Evolutionary conservation across 2,329 filamentous ascomycete genomes (phyloP).

Genomic region (Tolypocladium endophyticum): DNA sequence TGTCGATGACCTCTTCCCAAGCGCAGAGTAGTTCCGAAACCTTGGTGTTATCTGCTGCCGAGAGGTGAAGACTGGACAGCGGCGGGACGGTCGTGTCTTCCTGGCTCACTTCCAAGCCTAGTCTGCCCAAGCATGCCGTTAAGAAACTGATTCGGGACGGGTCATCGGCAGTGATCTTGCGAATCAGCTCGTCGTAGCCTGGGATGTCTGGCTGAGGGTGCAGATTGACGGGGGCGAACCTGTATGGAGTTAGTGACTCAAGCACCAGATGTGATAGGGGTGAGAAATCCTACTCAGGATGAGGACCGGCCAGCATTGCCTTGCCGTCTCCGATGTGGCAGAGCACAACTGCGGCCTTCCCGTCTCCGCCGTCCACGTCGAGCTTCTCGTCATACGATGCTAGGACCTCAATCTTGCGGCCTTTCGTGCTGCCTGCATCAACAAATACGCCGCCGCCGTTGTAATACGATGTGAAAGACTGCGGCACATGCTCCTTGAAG

Average conservation of each 20-base stretch:
- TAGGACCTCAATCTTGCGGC: slow-evolving; percentile 64
- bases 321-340: slow-evolving; percentile 73
- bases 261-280: not conserved
- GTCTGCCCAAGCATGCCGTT: slow-evolving; percentile 65
- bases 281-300: slow-evolving; percentile 63
- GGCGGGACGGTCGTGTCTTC: slow-evolving; percentile 62
- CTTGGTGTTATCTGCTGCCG: slow-evolving; percentile 52
- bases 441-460: slow-evolving; percentile 95
- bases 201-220: slow-evolving; percentile 55
- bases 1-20: slow-evolving; percentile 57
- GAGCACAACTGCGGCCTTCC: slow-evolving; percentile 70
- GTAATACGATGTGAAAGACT: slow-evolving; percentile 68
- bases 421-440: slow-evolving; percentile 52
- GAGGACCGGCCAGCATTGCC: slow-evolving; percentile 73
- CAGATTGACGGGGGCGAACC: slow-evolving; percentile 75
- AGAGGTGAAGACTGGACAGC: slow-evolving; percentile 74
- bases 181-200: slow-evolving; percentile 60
- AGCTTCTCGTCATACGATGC: slow-evolving; percentile 69
- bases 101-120: slow-evolving; percentile 69
- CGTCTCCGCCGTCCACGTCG: slow-evolving; percentile 64
- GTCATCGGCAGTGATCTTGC: slow-evolving; percentile 59
- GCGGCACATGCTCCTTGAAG: slow-evolving; percentile 46
- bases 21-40: slow-evolving; percentile 58
- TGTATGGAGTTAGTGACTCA: slow-evolving; percentile 24
- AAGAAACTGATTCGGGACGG: slow-evolving; percentile 62